A percentile compares a stretch with the other conserved stretches of the same genome.
These are phyloP conservation scores for Pseudogymnoascus sp. DNA, from an alignment of 2,329 filamentous ascomycete genomes.

Conservation along the genomic window DNA sequence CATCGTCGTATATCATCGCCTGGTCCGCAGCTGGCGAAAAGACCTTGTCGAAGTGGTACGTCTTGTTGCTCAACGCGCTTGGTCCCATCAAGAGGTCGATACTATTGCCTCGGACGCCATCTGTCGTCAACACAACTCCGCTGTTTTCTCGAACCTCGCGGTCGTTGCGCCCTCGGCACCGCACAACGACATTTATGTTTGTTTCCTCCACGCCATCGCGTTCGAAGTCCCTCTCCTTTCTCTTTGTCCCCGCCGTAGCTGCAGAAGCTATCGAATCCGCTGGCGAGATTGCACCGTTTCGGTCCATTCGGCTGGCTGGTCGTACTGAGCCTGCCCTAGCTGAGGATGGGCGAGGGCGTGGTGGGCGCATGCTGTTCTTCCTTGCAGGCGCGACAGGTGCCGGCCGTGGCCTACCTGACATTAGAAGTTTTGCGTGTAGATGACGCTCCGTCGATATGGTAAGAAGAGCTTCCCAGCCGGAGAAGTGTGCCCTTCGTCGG, in stretches of 20 bases:
- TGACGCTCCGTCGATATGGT: not conserved
- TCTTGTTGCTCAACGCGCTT: constrained; percentile 87
- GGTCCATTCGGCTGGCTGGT: constrained; percentile 1
- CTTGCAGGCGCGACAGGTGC: constrained; percentile 37
- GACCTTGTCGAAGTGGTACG: constrained; percentile 93
- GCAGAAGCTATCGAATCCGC: constrained; percentile 59
- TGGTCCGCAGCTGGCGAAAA: constrained; percentile 94
- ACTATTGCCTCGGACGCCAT: constrained; percentile 76
- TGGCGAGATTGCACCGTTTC: constrained; percentile 45
- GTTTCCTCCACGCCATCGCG: constrained; percentile 67
- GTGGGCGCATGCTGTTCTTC: constrained; percentile 40
- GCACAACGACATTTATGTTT: constrained; percentile 95
- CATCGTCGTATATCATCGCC: constrained; percentile 88
- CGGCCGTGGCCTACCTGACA: constrained; percentile 47
- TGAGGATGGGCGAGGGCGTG: constrained; percentile 44
- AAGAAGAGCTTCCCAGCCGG: not conserved
- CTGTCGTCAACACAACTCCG: constrained; percentile 79
- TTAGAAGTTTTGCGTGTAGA: constrained; percentile 22
- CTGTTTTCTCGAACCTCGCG: constrained; percentile 92
- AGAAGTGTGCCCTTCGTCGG: not conserved
- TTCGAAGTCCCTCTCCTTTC: constrained; percentile 82
- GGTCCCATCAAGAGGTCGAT: constrained; percentile 89
- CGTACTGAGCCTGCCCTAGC: constrained; percentile 38
- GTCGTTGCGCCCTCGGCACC: constrained; percentile 86
- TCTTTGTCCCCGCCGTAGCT: constrained; percentile 53